Evolutionary conservation across 805 yeast genomes (phyloP), one percentile per base, ranked within the genome.

Genomic region (Pichia exigua): DNA sequence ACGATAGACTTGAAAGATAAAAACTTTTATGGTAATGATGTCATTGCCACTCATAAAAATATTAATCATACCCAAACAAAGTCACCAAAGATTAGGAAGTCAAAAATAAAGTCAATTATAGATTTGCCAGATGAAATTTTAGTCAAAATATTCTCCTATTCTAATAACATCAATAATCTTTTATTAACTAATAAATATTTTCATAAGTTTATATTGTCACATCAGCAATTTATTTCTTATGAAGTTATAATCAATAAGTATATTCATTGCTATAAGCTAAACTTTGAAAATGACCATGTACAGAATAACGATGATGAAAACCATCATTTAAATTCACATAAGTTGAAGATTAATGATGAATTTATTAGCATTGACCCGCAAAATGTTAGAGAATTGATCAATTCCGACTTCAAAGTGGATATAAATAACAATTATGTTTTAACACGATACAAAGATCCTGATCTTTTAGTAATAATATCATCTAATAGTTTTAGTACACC

Each of bases 61-160:
- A 47, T 46, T 22, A 24, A 7, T 21, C 11, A 35, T 35, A 17
- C 39, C 10, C 7, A n/a, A 35, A 17, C 11, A 2, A 41, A 1
- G 15, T 15, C 11, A 17, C 12, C 17, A 26, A 12, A 26, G 26
- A 4, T n/a, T n/a, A 10, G 12, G 10, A n/a, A 5, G 17, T 17
- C 18, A 17, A 32, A 27, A n/a, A 40, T 28, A 8, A 44, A 22
- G 5, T 9, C 35, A 10, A n/a, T 47, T 5, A 41, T 24, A 4
- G 47, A 51, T 26, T 46, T 57, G 13, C 59, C 59, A 9, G 50
- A 52, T 11, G 59, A 57, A 21, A 44, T 57, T 10, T 42, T 56
- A 6, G 47, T 57, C 10, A 48, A 52, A 20, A 50, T 57, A 17
- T 15, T 57, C 13, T 48, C 60, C 8, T 45, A 49, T 17, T 53